Base-by-base conservation (phyloP, 192 early-diverging fungal genomes). In the Podila clonocystis region DNA sequence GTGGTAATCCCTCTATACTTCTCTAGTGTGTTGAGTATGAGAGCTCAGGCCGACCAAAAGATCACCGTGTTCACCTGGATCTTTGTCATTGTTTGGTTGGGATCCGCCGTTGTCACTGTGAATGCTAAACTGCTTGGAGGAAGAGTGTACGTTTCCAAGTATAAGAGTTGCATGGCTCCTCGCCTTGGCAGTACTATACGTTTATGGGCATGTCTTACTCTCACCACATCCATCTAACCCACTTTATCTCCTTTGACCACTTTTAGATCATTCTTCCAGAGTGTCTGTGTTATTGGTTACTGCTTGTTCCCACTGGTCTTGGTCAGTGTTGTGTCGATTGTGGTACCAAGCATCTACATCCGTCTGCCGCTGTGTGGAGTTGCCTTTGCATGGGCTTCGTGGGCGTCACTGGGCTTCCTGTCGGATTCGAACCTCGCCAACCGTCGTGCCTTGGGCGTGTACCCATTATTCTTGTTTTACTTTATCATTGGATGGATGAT, bases 61-160 rank as follows among this genome's bases (percentile, higher is more conserved):
- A 90, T 96, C 1, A 85, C 87, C 17, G 92, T 97, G 22, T 99
- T 99, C 73, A 96, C 97, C 7, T 91, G 92, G 63, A 91, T 97
- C 26, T 99, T 99, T 87, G 93, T 95, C 26, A 95, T 98, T 76
- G 93, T 99, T 15, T 99, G 97, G 94, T 78, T 91, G 62, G 97
- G 97, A n/a, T 91, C 96, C 17, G 94, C 92, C 19, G 90, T 98
- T 4, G 96, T 99, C 48, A 99, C 97, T 13, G 83, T 99, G 57
- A 99, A 99, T 79, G 95, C 96, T 65, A 96, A 98, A 79, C 87
- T 99, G 58, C 89, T 99, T 20, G 97, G 97, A 38, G 97, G 96
- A 28, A 87, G 91, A 83, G 89, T 98, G 95, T 96, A 87, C 75
- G 88, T 85, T 20, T 29, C 49, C 2, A 24, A 9, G 29, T 31